phyloP scores from a whole-genome alignment of 495 filamentous ascomycete species.

The Xylaria bambusicola region DNA sequence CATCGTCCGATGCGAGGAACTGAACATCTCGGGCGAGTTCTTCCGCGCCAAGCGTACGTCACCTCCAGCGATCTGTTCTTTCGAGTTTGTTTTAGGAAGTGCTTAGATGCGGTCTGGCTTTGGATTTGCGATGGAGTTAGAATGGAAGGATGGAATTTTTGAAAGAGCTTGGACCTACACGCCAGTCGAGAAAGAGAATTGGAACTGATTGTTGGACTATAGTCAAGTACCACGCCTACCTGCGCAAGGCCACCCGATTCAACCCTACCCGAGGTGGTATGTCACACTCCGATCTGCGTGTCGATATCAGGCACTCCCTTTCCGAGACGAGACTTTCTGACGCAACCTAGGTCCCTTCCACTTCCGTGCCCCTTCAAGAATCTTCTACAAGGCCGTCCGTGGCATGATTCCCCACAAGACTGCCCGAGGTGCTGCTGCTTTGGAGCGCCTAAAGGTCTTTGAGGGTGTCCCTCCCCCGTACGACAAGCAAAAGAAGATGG shows the following conservation, averaged over 20 bases:
- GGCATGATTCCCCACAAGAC: slow-evolving; percentile 99
- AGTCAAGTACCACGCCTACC: slow-evolving; percentile 99
- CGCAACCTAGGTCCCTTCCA: slow-evolving; percentile 83
- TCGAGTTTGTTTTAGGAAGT: neutral
- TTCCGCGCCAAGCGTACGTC: slow-evolving; percentile 99
- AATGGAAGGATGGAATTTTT: neutral
- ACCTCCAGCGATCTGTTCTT: slow-evolving; percentile 15
- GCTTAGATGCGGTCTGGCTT: neutral
- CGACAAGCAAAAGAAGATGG: slow-evolving; percentile 99
- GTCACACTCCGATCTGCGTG: slow-evolving; percentile 34
- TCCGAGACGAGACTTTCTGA: slow-evolving; percentile 39
- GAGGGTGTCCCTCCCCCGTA: slow-evolving; percentile 99
- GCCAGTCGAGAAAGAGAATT: slow-evolving; percentile 1
- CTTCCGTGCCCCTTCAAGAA: slow-evolving; percentile 96
- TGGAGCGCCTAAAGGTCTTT: slow-evolving; percentile 99
- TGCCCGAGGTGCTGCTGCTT: slow-evolving; percentile 88
- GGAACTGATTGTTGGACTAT: slow-evolving; percentile 42
- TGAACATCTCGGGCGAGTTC: slow-evolving; percentile 99
- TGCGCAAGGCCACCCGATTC: slow-evolving; percentile 99
- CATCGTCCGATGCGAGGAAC: slow-evolving; percentile 95
- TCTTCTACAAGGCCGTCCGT: slow-evolving; percentile 99
- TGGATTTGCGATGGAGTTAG: neutral
- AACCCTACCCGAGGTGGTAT: slow-evolving; percentile 96
- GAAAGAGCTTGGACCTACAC: slow-evolving; percentile 16
- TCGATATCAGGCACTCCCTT: slow-evolving; percentile 11